Base-by-base conservation (phyloP, 352 stramenopile genomes). In the Phytophthora constricta region DNA sequence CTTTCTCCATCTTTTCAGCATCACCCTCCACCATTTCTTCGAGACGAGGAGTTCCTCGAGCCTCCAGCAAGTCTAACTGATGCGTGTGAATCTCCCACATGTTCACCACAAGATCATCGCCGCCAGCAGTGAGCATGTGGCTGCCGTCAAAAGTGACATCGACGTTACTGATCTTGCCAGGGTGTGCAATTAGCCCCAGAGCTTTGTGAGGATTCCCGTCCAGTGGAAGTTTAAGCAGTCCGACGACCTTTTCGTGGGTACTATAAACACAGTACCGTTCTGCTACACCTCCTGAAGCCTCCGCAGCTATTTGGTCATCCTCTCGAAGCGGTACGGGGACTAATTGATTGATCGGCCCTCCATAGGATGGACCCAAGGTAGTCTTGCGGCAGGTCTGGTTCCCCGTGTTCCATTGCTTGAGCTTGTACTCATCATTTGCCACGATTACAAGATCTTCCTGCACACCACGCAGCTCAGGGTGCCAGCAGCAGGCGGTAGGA, bases 111-210 rank as follows among this genome's bases (percentile, higher is more conserved):
- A 96, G 77, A 59, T 98, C 95, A 13, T 74, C 67, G 0, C 93
- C 95, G 14, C 92, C 95, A 2, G 91, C 92, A 14, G 89, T 97
- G 45, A 98, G 66, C 31, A 98, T 58, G 47, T 83, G 95, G 22
- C 80, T 80, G 53, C 95, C 95, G 65, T 98, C 91, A 51, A 79
- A 86, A 0, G 86, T 93, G 14, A 96, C 80, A 47, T 86, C 83
- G 3, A 98, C 65, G 50, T 89, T 91, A 50, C 83, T 96, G 62
- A 98, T 97, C 46, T 82, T 77, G 7, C 84, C 79, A 1, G 95
- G 89, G 51, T 98, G 95, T 0, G 95, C 95, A 50, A 98, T 97
- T 9, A 98, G 78, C 8, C 95, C 95, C 89, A 97, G 96, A 23
- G 77, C 89, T 61, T 97, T 96, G 79, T 94, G 79, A 16, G 93